phyloP scores from a whole-genome alignment of 371 early-diverging fungal species.

The Chytridium lagenaria region DNA sequence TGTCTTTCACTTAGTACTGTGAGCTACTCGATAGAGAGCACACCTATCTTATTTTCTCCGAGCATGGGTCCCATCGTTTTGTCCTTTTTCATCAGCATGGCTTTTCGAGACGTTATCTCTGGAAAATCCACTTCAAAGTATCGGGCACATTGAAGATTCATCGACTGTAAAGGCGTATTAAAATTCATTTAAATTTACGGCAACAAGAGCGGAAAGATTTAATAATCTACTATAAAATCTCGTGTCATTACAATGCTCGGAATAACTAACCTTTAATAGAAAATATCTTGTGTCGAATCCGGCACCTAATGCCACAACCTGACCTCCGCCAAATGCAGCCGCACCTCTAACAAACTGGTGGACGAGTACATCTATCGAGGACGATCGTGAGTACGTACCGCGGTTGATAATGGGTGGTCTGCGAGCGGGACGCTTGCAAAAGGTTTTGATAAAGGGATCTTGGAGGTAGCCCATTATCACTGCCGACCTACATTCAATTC shows the following conservation, averaged over 20 bases:
- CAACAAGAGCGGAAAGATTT: too few species aligned
- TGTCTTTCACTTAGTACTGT: background rate
- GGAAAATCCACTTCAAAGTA: slow-evolving; percentile 95
- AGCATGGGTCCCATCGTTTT: slow-evolving; percentile 60
- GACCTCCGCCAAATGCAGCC: slow-evolving; percentile 49
- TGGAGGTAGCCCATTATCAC: slow-evolving; percentile 77
- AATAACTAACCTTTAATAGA: slow-evolving; percentile 62
- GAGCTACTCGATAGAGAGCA: background rate
- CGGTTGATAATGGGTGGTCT: slow-evolving; percentile 91
- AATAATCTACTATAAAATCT: too few species aligned
- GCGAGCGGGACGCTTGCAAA: slow-evolving; percentile 62
- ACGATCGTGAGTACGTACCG: slow-evolving; percentile 78
- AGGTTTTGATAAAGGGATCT: slow-evolving; percentile 78
- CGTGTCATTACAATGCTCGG: background rate
- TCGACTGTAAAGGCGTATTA: slow-evolving; percentile 21
- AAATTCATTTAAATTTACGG: too few species aligned
- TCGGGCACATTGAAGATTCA: slow-evolving; percentile 40
- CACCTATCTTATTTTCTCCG: slow-evolving; percentile 60
- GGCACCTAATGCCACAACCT: slow-evolving; percentile 88
- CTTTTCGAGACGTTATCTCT: slow-evolving; percentile 82
- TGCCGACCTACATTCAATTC: slow-evolving; percentile 70
- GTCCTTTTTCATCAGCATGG: slow-evolving; percentile 67
- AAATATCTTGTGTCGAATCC: slow-evolving; percentile 95
- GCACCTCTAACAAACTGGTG: slow-evolving; percentile 58
- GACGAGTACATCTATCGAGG: slow-evolving; percentile 69